Evolutionary conservation across 2,329 filamentous ascomycete genomes (phyloP), one percentile per base, ranked within the genome.

Genomic region (Paecilomyces variotii): DNA sequence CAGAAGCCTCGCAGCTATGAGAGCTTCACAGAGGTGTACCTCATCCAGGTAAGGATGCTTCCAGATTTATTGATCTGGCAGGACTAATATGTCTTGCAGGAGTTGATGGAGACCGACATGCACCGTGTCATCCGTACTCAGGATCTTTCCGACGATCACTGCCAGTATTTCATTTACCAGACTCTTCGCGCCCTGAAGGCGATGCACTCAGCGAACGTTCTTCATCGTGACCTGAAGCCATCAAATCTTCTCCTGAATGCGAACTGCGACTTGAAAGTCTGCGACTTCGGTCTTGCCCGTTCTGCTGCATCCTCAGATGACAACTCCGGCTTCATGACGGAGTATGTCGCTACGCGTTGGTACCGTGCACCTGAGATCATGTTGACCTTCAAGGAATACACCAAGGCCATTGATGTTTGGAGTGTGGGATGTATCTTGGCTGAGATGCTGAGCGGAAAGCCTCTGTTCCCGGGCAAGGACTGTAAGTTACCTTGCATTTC

Each of bases 101-200:
- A 96, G 78, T 85, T 99, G 69, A 99, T 99, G 94, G 94, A 99
- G 80, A 99, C 94, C 54, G 94, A 99, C 72, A 99, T 99, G 94
- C 94, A 99, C 77, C 87, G 94, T 66, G 94, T 99, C 65, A 99
- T 99, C 71, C 91, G 94, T 67, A 99, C 94, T 45, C 94, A 99
- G 78, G 94, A 99, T 72, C 85, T 99, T 53, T 97, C 94, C 39
- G 94, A 99, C 76, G 94, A 99, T 75, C 94, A 99, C 77, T 99
- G 94, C 84, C 94, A 99, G 77, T 99, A 99, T 80, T 99, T 99
- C 79, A 99, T 99, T 78, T 99, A 99, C 82, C 94, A 99, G 80
- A 99, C 94, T 1, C 85, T 99, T 59, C 91, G 94, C 69, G 94
- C 93, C 10, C 82, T 99, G 69, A 99, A 99, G 82, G 94, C 94